Base-by-base conservation (phyloP, 805 yeast species). In the Yamadazyma phyllophila region DNA sequence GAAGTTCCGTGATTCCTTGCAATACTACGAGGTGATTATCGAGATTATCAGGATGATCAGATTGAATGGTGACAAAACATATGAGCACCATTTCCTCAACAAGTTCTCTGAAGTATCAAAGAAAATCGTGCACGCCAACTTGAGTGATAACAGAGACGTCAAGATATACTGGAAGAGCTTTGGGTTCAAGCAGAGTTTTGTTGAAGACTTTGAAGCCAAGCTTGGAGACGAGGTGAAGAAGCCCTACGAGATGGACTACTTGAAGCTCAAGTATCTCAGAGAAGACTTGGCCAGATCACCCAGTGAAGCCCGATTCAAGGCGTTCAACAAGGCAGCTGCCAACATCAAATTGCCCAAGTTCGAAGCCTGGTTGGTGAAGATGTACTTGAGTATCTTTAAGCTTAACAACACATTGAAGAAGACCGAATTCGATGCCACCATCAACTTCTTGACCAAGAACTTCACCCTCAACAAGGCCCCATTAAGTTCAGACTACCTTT, bases 121-220 rank as follows among this genome's bases (percentile, higher is more conserved):
- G n/a, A 47, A 44, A 6, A 42, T 61, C 20, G 37, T 35, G 12
- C 43, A 40, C 5, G 27, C 26, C 13, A 40, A 46, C 4, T 41
- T 47, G 1, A 11, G 38, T 2, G 92, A 87, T 57, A 83, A 83
- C 52, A 71, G 92, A 45, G 94, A 87, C 55, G 61, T 67, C 44
- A 65, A 61, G 5, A 74, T 79, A 9, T 66, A 82, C 40, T 81
- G 82, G 79, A 76, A 77, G 43, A 63, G 75, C 30, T 38, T 51
- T 26, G 54, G 81, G 77, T 11, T 58, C 39, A 20, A 24, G 26
- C 8, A 41, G 15, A 37, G 41, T 13, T 42, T 46, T 39, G 45
- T 41, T 14, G 35, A 26, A 7, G 24, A 39, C n/a, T 26, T 49
- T 39, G 46, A 44, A 66, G n/a, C 66, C 64, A 2, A 47, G 41